Evolutionary conservation across 257 asterid species (phyloP).

Genomic region (Solanum boliviense): DNA sequence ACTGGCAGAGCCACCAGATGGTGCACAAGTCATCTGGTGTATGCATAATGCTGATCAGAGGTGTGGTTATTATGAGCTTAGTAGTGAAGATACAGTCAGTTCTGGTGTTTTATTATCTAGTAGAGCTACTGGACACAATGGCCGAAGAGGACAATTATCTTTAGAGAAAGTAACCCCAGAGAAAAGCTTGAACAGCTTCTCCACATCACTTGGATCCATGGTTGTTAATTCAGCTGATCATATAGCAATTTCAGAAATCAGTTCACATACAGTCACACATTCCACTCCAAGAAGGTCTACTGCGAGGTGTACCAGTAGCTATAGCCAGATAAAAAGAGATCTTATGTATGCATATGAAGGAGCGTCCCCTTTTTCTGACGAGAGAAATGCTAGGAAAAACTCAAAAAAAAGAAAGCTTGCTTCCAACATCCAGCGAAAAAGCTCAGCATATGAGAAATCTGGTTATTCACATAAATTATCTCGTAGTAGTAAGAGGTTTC

Average conservation of each 20-base stretch:
- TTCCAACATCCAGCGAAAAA: conserved; percentile 8
- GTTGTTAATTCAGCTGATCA: conserved; percentile 18
- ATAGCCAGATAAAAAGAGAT: conserved; percentile 39
- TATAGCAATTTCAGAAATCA: conserved; percentile 23
- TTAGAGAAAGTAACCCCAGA: conserved; percentile 48
- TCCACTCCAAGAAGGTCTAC: conserved; percentile 20
- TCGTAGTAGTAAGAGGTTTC: conserved; percentile 25
- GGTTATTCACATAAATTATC: conserved; percentile 18
- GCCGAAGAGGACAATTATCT: conserved; percentile 60
- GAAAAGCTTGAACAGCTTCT: conserved; percentile 10
- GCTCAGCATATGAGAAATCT: conserved; percentile 7
- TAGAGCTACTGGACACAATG: conserved; percentile 33
- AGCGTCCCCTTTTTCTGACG: conserved; percentile 14
- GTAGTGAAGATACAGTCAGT: conserved; percentile 22
- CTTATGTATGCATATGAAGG: conserved; percentile 49
- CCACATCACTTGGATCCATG: conserved; percentile 17
- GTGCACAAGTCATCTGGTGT: conserved; percentile 69
- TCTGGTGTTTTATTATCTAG: conserved; percentile 18
- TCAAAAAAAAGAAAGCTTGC: conserved; percentile 29
- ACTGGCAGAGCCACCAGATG: conserved; percentile 62
- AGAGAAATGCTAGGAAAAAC: conserved; percentile 5
- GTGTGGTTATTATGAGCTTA: conserved; percentile 82
- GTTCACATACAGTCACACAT: conserved; percentile 18
- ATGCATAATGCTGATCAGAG: conserved; percentile 51
- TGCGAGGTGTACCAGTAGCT: conserved; percentile 22